A percentile compares a stretch with the other conserved stretches of the same genome.
Conservation (phyloP, 2,329 filamentous ascomycete genomes). For the Cladophialophora immunda region DNA sequence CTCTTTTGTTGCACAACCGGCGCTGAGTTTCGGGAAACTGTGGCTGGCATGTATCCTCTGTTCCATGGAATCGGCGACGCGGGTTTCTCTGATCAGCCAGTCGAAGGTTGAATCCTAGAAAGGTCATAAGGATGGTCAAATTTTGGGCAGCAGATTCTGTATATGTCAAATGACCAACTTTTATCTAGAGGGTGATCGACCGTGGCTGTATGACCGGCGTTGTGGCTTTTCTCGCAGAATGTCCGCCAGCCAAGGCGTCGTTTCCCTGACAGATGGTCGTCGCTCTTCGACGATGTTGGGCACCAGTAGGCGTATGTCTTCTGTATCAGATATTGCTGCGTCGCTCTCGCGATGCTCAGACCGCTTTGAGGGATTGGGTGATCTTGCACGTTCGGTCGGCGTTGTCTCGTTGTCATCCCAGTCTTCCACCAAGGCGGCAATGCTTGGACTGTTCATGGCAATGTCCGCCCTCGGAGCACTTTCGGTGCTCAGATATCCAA, state of each 20-base stretch:
- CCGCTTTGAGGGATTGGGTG: constrained; percentile 20
- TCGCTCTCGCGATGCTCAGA: constrained; percentile 30
- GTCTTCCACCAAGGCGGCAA: constrained; percentile 37
- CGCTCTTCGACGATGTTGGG: constrained; percentile 35
- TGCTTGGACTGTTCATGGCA: constrained; percentile 40
- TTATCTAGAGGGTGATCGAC: constrained; percentile 36
- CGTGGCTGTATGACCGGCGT: constrained; percentile 30
- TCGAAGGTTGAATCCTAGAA: neutral
- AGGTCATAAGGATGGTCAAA: neutral
- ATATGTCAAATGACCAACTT: neutral
- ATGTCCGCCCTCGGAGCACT: constrained; percentile 37
- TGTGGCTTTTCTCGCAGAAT: constrained; percentile 38
- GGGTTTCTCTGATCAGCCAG: neutral
- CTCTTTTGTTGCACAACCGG: neutral
- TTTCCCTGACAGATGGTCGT: constrained; percentile 35
- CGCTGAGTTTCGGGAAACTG: neutral
- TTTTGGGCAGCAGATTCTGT: neutral
- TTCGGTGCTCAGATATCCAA: constrained; percentile 40
- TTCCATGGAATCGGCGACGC: neutral
- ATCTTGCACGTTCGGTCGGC: constrained; percentile 16
- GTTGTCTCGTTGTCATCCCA: constrained; percentile 28
- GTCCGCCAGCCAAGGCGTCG: constrained; percentile 36
- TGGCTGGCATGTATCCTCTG: neutral
- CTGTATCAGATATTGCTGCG: constrained; percentile 29
- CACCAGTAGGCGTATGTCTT: constrained; percentile 30